Evolutionary conservation across 1,284 basidiomycete genomes (phyloP), one percentile per base, ranked within the genome.

Genomic region (Omphalotus olearius): DNA sequence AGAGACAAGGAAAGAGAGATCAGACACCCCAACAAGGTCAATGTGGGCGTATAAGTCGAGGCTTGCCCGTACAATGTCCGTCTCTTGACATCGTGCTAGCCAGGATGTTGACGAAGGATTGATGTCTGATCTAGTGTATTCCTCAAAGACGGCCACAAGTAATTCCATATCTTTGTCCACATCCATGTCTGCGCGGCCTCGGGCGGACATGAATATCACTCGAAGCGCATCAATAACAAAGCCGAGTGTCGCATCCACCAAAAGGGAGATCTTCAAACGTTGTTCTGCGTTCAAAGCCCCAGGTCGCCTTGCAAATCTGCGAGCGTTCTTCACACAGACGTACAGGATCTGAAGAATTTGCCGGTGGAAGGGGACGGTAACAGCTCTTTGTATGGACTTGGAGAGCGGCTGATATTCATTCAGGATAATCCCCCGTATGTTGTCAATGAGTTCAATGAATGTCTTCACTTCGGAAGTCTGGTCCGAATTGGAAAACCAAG

Each of bases 71-170:
- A 96, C 82, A 16, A 95, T 78, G 62, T 91, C 88, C 36, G 84
- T 85, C 62, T 92, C 88, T 62, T 92, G 88, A 54, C 91, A 88
- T 45, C 83, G 76, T 17, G 84, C 76, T 41, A 97, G 73, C 93
- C 94, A 97, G 11, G 76, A 65, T 1, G 74, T 69, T 0, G 88
- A 80, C 0, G 87, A 83, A 0, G 78, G 71, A 44, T 79, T 80
- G 47, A 92, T 74, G 36, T 88, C 85, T 7, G 76, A 69, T 11
- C 81, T 76, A 3, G 82, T 88, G 62, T 85, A 86, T 62, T 91
- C 85, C 59, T 90, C 83, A 58, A 94, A 90, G n/a, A 89, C 83
- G 13, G 87, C 80, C 4, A 91, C 82, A 6, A 93, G 72, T 6
- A 93, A 72, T 57, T 90, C 83, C 73, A 94, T 80, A 58, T 94